phyloP scores from a whole-genome alignment of 345 rosid species.

The Litchi chinensis region DNA sequence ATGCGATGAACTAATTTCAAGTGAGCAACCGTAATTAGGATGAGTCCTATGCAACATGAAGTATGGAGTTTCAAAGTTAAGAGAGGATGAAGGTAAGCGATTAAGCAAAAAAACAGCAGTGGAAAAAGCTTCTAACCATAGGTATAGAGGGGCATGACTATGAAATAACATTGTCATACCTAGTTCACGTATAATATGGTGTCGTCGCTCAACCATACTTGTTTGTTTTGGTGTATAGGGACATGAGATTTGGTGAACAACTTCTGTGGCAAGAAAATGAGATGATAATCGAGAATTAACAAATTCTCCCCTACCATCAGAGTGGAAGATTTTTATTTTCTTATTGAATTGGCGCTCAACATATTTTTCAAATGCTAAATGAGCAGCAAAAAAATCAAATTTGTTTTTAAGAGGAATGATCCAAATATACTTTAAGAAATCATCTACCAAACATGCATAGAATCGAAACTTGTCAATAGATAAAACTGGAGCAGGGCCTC shows the following conservation, averaged over 20 bases:
- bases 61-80: not conserved
- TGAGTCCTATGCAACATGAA: not conserved
- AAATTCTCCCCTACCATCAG: constrained; percentile 16
- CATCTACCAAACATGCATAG: not conserved
- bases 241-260: not conserved
- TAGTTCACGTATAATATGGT: constrained; percentile 7
- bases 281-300: not conserved
- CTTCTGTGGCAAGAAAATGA: not conserved
- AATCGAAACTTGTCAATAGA: constrained; percentile 11
- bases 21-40: not conserved
- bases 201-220: constrained; percentile 6
- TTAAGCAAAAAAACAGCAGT: not conserved
- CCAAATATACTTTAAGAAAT: constrained; percentile 13
- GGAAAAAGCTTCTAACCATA: constrained; percentile 9
- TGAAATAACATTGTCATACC: constrained; percentile 21
- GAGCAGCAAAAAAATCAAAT: constrained; percentile 12
- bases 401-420: not conserved
- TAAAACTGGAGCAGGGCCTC: constrained; percentile 12
- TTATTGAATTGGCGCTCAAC: constrained; percentile 10
- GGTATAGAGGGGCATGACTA: not conserved
- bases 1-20: not conserved
- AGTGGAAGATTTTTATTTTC: constrained; percentile 18
- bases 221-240: not conserved
- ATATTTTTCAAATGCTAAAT: constrained; percentile 15
- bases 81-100: not conserved